phyloP scores from a whole-genome alignment of 2,329 filamentous ascomycete genomes.

The Fusarium verrucosum region DNA sequence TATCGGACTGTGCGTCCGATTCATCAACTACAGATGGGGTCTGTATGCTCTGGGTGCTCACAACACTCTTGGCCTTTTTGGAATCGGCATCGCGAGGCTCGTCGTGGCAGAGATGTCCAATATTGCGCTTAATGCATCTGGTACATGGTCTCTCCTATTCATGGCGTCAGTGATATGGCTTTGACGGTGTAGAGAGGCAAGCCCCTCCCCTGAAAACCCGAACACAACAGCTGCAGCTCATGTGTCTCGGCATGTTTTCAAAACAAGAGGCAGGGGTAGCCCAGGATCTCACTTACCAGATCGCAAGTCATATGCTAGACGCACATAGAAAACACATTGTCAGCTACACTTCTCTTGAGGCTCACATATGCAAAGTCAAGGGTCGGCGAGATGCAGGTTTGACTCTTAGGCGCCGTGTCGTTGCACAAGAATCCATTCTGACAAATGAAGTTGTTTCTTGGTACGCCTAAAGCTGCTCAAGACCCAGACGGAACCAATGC shows the following conservation, averaged over 20 bases:
- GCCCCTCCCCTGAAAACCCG: constrained; percentile 11
- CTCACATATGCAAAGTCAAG: constrained; percentile 23
- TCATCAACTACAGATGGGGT: constrained; percentile 66
- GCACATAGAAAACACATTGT: constrained; percentile 38
- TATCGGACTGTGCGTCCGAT: constrained; percentile 62
- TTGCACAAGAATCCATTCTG: constrained; percentile 25
- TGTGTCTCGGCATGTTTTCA: constrained; percentile 13
- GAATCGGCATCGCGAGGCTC: constrained; percentile 86
- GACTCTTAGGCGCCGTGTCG: constrained; percentile 23
- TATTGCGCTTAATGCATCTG: constrained; percentile 97
- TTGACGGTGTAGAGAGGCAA: constrained; percentile 20
- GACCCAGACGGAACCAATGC: constrained; percentile 34
- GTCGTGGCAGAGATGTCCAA: constrained; percentile 97
- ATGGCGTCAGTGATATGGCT: constrained; percentile 42
- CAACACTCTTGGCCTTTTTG: constrained; percentile 77
- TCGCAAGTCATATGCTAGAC: constrained; percentile 89
- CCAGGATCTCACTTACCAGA: constrained; percentile 70
- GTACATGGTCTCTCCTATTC: constrained; percentile 91
- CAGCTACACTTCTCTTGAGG: constrained; percentile 39
- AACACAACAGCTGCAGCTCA: constrained; percentile 23
- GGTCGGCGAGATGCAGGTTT: constrained; percentile 14
- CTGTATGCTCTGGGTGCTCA: constrained; percentile 55
- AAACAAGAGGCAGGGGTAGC: constrained; percentile 39
- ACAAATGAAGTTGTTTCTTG: constrained; percentile 28
- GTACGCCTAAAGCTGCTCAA: constrained; percentile 24